Conservation (phyloP, 2,329 filamentous ascomycete species). For the Colletotrichum theobromicola region DNA sequence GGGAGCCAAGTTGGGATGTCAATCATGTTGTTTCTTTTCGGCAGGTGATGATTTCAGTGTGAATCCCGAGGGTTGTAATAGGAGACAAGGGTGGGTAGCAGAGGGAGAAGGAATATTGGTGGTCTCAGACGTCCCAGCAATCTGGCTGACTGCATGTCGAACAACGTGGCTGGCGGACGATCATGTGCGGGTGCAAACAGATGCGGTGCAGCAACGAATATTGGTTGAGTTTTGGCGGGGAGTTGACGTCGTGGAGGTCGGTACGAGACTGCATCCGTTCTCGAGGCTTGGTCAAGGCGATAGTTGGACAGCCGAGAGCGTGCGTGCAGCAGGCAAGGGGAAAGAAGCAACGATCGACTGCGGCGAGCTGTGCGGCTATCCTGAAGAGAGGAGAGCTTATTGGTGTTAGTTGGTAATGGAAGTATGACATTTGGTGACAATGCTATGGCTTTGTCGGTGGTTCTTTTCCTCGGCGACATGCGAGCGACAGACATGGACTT, state of each 20-base stretch:
- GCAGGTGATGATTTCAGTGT: not conserved
- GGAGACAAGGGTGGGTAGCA: not conserved
- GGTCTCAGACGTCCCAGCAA: not conserved
- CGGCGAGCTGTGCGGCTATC: not conserved
- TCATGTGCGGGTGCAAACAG: not conserved
- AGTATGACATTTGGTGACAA: not conserved
- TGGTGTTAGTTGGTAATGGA: not conserved
- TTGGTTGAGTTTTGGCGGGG: not conserved
- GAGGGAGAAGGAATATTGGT: not conserved
- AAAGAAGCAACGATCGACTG: slow-evolving; percentile 13
- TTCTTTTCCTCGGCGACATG: not conserved
- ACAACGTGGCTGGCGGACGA: slow-evolving; percentile 1
- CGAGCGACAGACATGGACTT: too few species aligned
- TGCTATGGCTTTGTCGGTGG: not conserved
- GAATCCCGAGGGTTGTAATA: not conserved
- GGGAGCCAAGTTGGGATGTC: not conserved
- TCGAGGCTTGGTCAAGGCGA: not conserved
- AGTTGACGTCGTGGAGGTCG: not conserved
- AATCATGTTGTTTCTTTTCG: not conserved
- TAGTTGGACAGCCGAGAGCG: not conserved
- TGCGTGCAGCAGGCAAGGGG: not conserved
- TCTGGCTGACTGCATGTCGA: not conserved
- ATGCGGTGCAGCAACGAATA: not conserved
- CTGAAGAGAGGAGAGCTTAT: not conserved
- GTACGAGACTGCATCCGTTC: not conserved